These are phyloP conservation scores for Adansonia rubrostipa DNA, from an alignment of 441 rosid species.

Conservation along the genomic window DNA sequence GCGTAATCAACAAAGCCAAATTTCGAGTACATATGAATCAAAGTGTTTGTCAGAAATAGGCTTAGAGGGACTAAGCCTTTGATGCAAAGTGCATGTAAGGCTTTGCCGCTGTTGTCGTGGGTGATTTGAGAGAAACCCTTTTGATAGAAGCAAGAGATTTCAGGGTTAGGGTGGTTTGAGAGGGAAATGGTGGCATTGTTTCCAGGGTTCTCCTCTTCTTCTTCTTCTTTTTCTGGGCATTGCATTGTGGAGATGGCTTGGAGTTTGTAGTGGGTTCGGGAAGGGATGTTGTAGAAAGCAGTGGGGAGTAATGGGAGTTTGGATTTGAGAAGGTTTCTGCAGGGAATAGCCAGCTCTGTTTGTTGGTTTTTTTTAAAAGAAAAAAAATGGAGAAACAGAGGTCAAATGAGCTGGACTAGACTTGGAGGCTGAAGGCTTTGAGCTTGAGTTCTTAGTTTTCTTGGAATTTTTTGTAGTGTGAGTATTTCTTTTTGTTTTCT, in stretches of 20 bases:
- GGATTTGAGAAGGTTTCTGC: slow-evolving; percentile 41
- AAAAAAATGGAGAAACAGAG: background rate
- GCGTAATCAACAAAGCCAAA: slow-evolving; percentile 53
- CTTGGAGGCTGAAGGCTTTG: background rate
- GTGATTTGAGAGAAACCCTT: slow-evolving; percentile 84
- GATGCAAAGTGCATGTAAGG: slow-evolving; percentile 76
- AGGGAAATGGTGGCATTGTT: slow-evolving; percentile 40
- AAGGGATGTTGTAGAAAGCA: slow-evolving; percentile 27
- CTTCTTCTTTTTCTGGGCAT: slow-evolving; percentile 29
- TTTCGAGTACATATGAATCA: slow-evolving; percentile 61
- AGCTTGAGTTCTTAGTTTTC: background rate
- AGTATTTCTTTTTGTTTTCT: background rate
- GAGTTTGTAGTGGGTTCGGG: slow-evolving; percentile 24
- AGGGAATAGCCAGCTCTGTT: slow-evolving; percentile 54
- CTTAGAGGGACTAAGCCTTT: slow-evolving; percentile 50
- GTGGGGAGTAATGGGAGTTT: slow-evolving; percentile 18
- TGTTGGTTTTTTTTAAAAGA: background rate
- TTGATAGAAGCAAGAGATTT: slow-evolving; percentile 62
- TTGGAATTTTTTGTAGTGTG: background rate
- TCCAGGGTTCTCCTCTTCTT: slow-evolving; percentile 11
- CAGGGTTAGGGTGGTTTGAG: slow-evolving; percentile 66
- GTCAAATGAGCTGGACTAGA: background rate
- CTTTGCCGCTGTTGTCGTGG: slow-evolving; percentile 52
- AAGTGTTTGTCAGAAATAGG: slow-evolving; percentile 58
- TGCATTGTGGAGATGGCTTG: slow-evolving; percentile 45